phyloP scores from a whole-genome alignment of 805 yeast species.

The Candida silvatica region DNA sequence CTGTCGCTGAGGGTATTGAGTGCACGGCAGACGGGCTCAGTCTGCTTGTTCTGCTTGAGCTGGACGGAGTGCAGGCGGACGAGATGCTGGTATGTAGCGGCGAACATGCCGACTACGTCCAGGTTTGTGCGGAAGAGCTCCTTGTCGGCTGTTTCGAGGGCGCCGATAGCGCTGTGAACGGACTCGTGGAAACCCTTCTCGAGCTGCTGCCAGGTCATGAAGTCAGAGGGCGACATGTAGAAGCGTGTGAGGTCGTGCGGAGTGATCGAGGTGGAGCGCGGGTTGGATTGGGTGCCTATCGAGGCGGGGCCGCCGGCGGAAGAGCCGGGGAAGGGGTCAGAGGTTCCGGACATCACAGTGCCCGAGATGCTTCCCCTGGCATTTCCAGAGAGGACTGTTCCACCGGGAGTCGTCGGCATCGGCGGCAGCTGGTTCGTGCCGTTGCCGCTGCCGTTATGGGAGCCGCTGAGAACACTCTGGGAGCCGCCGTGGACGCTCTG shows the following conservation, averaged over 20 bases:
- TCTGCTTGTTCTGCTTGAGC: slow-evolving; percentile 36
- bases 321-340: too few relatives aligned
- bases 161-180: slow-evolving; percentile 38
- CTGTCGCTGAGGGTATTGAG: slow-evolving; percentile 45
- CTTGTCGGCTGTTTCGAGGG: slow-evolving; percentile 42
- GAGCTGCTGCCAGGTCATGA: slow-evolving; percentile 51
- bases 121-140: slow-evolving; percentile 46
- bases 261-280: too few relatives aligned
- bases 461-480: background rate
- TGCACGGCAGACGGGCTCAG: slow-evolving; percentile 36
- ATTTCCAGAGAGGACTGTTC: too few relatives aligned
- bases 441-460: background rate
- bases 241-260: too few relatives aligned
- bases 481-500: background rate
- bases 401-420: too few relatives aligned
- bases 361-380: too few relatives aligned
- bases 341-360: too few relatives aligned
- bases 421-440: background rate
- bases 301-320: too few relatives aligned
- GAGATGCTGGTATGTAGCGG: slow-evolving; percentile 44
- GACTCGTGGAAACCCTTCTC: slow-evolving; percentile 38
- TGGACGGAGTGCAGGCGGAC: slow-evolving; percentile 47
- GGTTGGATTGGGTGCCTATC: too few relatives aligned
- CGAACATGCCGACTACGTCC: slow-evolving; percentile 42
- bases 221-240: slow-evolving; percentile 53